Evolutionary conservation across 225 moss, liverwort and hornwort species (phyloP).

Genomic region (Thuidium tamariscinum): DNA sequence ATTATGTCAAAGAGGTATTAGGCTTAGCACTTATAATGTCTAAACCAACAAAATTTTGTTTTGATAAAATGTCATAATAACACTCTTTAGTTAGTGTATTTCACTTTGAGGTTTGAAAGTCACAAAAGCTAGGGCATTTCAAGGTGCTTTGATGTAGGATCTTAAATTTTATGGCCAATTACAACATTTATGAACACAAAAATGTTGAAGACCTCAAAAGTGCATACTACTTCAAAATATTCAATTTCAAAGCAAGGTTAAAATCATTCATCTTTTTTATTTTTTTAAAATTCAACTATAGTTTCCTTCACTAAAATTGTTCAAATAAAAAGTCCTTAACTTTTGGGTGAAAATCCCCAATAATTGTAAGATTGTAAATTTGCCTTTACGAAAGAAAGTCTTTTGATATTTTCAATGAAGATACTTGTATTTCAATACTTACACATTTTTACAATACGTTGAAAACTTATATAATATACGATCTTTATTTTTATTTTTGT

Average conservation of each 20-base stretch:
- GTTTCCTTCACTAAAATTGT: rapidly evolving
- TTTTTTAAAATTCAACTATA: background rate
- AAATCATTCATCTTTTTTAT: background rate
- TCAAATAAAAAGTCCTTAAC: background rate
- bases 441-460: background rate
- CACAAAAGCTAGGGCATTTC: background rate
- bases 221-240: background rate
- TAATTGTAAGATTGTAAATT: background rate
- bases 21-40: background rate
- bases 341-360: background rate
- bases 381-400: background rate
- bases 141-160: background rate
- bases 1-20: background rate
- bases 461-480: background rate
- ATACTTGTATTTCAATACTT: rapidly evolving
- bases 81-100: background rate
- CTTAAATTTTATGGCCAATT: background rate
- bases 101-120: background rate
- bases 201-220: background rate
- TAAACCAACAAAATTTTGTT: background rate
- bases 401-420: background rate
- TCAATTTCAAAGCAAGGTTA: background rate
- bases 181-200: background rate
- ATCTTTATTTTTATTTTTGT: background rate
- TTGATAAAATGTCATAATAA: background rate